Conservation (phyloP, 805 yeast species). For the Komagataella kurtzmanii region DNA sequence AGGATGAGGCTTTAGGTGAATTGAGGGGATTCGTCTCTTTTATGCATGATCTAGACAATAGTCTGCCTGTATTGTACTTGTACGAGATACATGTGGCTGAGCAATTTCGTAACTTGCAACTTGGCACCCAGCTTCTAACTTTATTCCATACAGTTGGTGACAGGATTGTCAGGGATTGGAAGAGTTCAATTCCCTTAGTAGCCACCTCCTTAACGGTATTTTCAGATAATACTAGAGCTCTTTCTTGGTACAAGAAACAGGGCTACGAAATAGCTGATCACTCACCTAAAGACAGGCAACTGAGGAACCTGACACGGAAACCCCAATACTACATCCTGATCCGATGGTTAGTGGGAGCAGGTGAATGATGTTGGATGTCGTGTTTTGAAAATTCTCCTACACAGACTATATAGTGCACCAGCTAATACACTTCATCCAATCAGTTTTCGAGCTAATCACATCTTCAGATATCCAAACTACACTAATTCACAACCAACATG, state of each 20-base stretch:
- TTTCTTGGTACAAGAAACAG: constrained; percentile 25
- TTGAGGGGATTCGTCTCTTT: constrained; percentile 31
- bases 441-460: neutral
- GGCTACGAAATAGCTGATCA: constrained; percentile 24
- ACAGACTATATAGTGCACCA: neutral
- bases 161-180: constrained; percentile 4
- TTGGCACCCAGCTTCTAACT: constrained; percentile 27
- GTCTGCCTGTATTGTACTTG: constrained; percentile 28
- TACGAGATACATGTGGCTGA: constrained; percentile 41
- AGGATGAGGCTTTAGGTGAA: constrained; percentile 1
- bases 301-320: constrained; percentile 25
- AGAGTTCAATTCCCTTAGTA: constrained; percentile 3
- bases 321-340: constrained; percentile 30
- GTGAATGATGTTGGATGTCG: neutral
- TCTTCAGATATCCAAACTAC: neutral
- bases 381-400: neutral
- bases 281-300: constrained; percentile 28
- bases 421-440: neutral
- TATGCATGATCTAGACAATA: constrained; percentile 26
- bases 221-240: constrained; percentile 26
- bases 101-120: constrained; percentile 16
- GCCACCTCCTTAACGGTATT: constrained; percentile 38
- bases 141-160: constrained; percentile 20
- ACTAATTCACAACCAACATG: neutral
- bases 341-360: neutral